These are phyloP conservation scores for Lyophyllum shimeji DNA, from an alignment of 768 basidiomycete genomes.

Conservation along the genomic window DNA sequence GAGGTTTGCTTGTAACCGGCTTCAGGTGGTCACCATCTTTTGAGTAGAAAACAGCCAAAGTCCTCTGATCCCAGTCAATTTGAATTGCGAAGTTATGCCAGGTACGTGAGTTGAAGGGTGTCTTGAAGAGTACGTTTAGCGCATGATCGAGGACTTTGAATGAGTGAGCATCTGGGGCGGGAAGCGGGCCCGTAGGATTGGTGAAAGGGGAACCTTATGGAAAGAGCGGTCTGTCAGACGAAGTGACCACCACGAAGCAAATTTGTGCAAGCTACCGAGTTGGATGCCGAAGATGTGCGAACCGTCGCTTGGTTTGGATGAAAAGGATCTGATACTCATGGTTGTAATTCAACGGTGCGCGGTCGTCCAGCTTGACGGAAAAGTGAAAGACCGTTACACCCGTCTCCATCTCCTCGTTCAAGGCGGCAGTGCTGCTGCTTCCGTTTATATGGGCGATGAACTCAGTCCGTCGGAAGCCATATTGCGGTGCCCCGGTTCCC, in stretches of 20 bases:
- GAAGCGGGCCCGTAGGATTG: conserved; percentile 43
- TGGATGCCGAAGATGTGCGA: conserved; percentile 61
- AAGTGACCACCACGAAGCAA: not conserved
- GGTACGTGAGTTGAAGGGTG: conserved; percentile 37
- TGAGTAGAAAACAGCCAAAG: conserved; percentile 54
- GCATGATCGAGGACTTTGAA: conserved; percentile 61
- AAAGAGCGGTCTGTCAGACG: not conserved
- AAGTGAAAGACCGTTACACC: conserved; percentile 30
- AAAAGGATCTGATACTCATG: conserved; percentile 68
- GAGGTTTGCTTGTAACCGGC: conserved; percentile 37
- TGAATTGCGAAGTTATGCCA: conserved; percentile 67
- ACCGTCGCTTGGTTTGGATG: conserved; percentile 60
- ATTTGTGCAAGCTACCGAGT: conserved; percentile 37
- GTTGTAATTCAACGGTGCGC: conserved; percentile 45
- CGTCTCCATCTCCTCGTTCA: conserved; percentile 40
- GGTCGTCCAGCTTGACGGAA: conserved; percentile 38
- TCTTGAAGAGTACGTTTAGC: conserved; percentile 46
- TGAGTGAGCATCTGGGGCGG: conserved; percentile 41
- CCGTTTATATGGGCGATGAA: conserved; percentile 49
- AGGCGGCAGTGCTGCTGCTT: conserved; percentile 22
- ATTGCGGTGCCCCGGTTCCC: conserved; percentile 39
- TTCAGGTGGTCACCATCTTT: conserved; percentile 33
- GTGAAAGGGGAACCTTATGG: conserved; percentile 56
- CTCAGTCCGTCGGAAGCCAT: conserved; percentile 59
- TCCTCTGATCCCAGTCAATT: conserved; percentile 53